Percentiles rank a stretch among this genome's conserved stretches.
These are phyloP conservation scores for Alternaria dauci DNA, from an alignment of 2,329 filamentous ascomycete genomes.

Conservation along the genomic window DNA sequence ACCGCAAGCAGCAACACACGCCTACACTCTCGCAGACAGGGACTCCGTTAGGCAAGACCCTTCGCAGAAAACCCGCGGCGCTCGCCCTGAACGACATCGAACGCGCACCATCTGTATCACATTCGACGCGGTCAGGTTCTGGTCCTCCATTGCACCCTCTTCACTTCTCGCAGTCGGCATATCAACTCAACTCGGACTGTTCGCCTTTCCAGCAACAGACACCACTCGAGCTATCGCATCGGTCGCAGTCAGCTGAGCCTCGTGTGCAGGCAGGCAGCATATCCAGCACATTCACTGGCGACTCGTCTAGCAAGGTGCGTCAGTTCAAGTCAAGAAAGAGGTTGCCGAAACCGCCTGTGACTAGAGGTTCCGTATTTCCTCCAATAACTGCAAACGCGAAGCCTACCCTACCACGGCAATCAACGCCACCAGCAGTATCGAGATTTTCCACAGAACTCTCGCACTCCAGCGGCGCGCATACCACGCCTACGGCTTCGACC, in stretches of 20 bases:
- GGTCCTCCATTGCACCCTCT: conserved; percentile 31
- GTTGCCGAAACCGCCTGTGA: conserved; percentile 41
- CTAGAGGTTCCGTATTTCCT: conserved; percentile 20
- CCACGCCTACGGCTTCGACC: conserved; percentile 27
- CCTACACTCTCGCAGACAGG: conserved; percentile 36
- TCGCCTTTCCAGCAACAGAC: conserved; percentile 28
- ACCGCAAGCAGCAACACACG: conserved; percentile 50
- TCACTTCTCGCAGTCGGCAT: conserved; percentile 42
- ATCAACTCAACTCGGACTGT: conserved; percentile 33
- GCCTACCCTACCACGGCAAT: conserved; percentile 25
- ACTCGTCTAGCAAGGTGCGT: conserved; percentile 33
- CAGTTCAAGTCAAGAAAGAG: conserved; percentile 48
- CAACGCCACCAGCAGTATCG: conserved; percentile 27
- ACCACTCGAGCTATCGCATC: conserved; percentile 28
- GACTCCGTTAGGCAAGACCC: conserved; percentile 43
- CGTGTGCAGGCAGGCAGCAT: conserved; percentile 25
- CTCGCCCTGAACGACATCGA: conserved; percentile 43
- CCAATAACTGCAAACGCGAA: conserved; percentile 29
- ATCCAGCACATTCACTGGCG: conserved; percentile 24
- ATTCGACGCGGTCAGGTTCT: conserved; percentile 18
- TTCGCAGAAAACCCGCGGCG: conserved; percentile 50
- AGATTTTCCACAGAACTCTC: conserved; percentile 34
- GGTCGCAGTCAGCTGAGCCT: conserved; percentile 43
- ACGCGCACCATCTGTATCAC: conserved; percentile 33
- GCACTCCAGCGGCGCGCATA: conserved; percentile 25